Base-by-base conservation (phyloP, 164 flowering plant species). In the Akebia trifoliata region DNA sequence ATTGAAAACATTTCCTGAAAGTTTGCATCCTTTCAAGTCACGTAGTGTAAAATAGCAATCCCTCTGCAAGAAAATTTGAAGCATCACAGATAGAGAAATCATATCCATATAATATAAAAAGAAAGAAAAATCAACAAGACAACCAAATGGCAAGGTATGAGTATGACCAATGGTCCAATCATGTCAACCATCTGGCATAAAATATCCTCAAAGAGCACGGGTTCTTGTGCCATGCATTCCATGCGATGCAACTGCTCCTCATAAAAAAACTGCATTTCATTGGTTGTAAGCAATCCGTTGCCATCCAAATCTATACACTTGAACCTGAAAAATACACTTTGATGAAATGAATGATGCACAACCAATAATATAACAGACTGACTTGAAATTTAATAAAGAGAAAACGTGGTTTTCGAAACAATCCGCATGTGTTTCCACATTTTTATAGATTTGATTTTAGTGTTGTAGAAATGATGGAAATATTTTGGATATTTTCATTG, bases 181-280 rank as follows among this genome's bases (percentile, higher is more conserved):
- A 94, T 94, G 80, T 94, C 99, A 65, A 94, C 78, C 70, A 94
- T 90, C 73, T 94, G 99, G 66, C 97, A 94, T 44, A 94, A 72
- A 39, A 90, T 94, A 74, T 87, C 96, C 72, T 90, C 97, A 65
- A 88, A 94, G 30, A 86, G 85, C 53, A 90, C 97, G 59, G 97
- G 91, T 59, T 94, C 97, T 74, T 93, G 96, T 59, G 86, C 87
- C 91, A 94, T 84, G 78, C 97, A 90, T 67, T 94, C 97, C 99
- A 94, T 90, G 38, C 97, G 84, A 72, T 94, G 97, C 74, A 90
- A 65, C 72, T 90, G 99, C 77, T 94, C 99, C 75, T 94, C 99
- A 39, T 86, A 94, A 69, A 87, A 94, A 69, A 83, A 94, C 61
- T 86, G 97, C 93, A 94, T 77, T 68, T 94, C 99, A 69, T 88